A percentile compares a stretch with the other conserved stretches of the same genome.
phyloP scores from a whole-genome alignment of 2,329 filamentous ascomycete species.

The Cryphonectria naterciae region DNA sequence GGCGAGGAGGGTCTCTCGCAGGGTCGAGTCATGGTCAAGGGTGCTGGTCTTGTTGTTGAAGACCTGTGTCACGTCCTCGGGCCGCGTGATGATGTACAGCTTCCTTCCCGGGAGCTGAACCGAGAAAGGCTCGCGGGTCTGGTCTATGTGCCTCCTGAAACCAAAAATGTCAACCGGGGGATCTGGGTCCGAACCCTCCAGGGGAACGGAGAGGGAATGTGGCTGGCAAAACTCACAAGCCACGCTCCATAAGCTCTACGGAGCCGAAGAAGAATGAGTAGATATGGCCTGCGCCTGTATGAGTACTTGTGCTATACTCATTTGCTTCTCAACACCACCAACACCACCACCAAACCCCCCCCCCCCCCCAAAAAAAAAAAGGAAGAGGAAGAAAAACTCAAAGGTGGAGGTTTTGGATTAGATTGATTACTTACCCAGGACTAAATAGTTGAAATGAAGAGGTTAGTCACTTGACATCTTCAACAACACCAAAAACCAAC shows the following conservation, averaged over 20 bases:
- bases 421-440: constrained; percentile 2
- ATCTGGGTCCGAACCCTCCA: neutral
- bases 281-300: constrained; percentile 3
- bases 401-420: neutral
- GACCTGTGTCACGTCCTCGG: neutral
- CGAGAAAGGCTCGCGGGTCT: constrained; percentile 8
- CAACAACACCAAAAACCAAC: neutral
- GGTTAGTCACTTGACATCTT: neutral
- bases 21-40: neutral
- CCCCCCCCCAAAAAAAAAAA: too few relatives aligned
- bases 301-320: neutral
- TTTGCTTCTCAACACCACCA: too few relatives aligned
- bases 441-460: neutral
- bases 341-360: too few relatives aligned
- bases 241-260: constrained; percentile 7
- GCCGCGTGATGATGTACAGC: constrained; percentile 10
- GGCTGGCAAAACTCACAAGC: constrained; percentile 1
- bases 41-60: constrained; percentile 7
- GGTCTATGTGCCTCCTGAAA: constrained; percentile 4
- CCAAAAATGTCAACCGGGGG: neutral
- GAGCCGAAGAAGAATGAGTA: constrained; percentile 14
- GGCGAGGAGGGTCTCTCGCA: constrained; percentile 11
- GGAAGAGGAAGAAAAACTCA: neutral
- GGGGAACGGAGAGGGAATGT: neutral
- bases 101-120: constrained; percentile 13